Evolutionary conservation across 371 early-diverging fungal genomes (phyloP), one percentile per base, ranked within the genome.

Genomic region (Sporodiniella umbellata): DNA sequence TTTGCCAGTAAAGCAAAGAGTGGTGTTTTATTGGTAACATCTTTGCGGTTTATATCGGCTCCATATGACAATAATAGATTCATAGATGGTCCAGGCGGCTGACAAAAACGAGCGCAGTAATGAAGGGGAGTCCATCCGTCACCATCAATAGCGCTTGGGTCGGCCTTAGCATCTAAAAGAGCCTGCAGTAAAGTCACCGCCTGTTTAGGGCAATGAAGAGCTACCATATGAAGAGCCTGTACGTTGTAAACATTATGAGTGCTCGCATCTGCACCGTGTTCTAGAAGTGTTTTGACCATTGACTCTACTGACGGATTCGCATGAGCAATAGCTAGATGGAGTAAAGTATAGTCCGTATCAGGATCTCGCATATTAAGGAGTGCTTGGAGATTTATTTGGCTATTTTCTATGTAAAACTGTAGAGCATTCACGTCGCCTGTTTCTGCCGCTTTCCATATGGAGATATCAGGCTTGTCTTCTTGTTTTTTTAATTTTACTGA

Each of bases 41-140:
- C 71, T 0, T 31, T 28, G 7, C 65, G 62, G 48, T 76, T 74
- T 33, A 79, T 65, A 30, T 76, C 62, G n/a, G 77, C 79, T 10
- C 79, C 79, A 8, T 59, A 56, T 11, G 58, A 45, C 1, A 64
- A 42, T 5, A 64, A 45, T 6, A 58, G 14, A 38, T 54, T 37
- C 6, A 66, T 17, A 6, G 44, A 28, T 0, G 56, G 53, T 0
- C 39, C 33, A 6, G 75, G 75, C 11, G 60, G 61, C 26, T 64
- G 63, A 26, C 70, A 68, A 45, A 75, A 78, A 14, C 70, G 68
- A 21, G 79, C 76, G 0, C 84, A 84, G 46, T 82, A 84, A 45
- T 89, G 89, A 26, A 87, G 45, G 0, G 88, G 82, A 7, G 87
- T 85, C 87, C 87, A 87, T 6, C 83, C 84, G 53, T 85, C 85